Evolutionary conservation across 352 stramenopile genomes (phyloP).

Genomic region (Pythium phragmiticola): DNA sequence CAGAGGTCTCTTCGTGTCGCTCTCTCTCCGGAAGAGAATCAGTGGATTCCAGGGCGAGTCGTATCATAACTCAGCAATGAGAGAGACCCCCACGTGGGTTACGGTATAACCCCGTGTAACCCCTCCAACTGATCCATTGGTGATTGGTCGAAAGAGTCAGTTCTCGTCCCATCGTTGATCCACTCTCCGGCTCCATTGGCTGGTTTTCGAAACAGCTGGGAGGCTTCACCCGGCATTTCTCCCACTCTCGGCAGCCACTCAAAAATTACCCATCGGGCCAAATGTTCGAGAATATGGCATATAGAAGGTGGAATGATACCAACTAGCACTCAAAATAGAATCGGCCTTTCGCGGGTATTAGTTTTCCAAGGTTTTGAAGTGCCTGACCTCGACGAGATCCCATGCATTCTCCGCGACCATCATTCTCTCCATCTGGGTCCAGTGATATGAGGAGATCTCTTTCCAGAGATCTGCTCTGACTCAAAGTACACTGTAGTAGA

Average conservation of each 20-base stretch:
- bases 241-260: background rate
- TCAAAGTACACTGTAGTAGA: too few species aligned
- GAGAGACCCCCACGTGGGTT: conserved; percentile 9
- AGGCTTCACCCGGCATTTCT: conserved; percentile 12
- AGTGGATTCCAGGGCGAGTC: conserved; percentile 22
- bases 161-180: conserved; percentile 19
- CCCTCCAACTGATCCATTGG: background rate
- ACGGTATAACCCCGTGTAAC: conserved; percentile 17
- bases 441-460: background rate
- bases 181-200: conserved; percentile 22
- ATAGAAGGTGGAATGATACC: background rate
- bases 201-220: conserved; percentile 22
- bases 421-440: background rate
- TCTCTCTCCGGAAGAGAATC: conserved; percentile 10
- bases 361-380: background rate
- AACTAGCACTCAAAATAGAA: background rate
- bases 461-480: background rate
- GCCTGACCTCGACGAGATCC: background rate
- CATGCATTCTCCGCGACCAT: background rate
- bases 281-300: conserved; percentile 14
- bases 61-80: conserved; percentile 28
- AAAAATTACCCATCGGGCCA: background rate
- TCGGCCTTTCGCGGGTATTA: background rate
- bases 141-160: conserved; percentile 27
- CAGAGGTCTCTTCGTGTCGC: too few species aligned